Evolutionary conservation across 768 basidiomycete species (phyloP), one percentile per base, ranked within the genome.

Genomic region (Collybia sordida): DNA sequence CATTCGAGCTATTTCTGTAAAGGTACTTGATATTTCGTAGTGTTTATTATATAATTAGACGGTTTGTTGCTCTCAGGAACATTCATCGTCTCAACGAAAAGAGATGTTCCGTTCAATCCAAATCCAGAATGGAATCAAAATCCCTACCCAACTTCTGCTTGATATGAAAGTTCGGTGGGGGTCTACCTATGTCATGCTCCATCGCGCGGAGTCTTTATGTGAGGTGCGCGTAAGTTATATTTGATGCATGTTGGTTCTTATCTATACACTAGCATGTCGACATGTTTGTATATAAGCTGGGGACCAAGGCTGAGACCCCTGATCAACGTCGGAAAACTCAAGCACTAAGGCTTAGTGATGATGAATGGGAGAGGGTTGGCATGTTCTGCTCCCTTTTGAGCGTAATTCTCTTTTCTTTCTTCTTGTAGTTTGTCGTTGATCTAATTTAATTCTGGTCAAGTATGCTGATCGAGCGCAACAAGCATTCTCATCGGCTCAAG

Each of bases 311-410:
- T 3, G 9, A 31, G 31, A 31, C 9, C 9, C 9, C 31, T 14
- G 9, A 31, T 4, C 9, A 31, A 14, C 9, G 11, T 14, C 9
- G 31, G 31, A 63, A 59, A 28, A 40, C 65, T 18, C 37, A 50
- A 6, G 39, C 42, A 2, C 50, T 69, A 1, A 23, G 52, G 6
- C 56, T 68, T 2, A 47, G 45, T 3, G 42, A 41, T 4, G 57
- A 58, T 0, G 63, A 69, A 45, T 68, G 67, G 67, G 36, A 37
- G 1, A 45, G 55, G 1, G 58, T 68, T n/a, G 19, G 54, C 15
- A 28, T 48, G 18, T 55, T 62, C 21, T 43, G 55, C 9, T 53
- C 51, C 24, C 18, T 66, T 8, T 53, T 69, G 9, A 44, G 45
- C 23, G 63, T 70, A 11, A 52, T 18, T 55, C 57, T 27, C 24